Base-by-base conservation (phyloP, 306 rosid genomes). In the Pachyrhizus erosus region DNA sequence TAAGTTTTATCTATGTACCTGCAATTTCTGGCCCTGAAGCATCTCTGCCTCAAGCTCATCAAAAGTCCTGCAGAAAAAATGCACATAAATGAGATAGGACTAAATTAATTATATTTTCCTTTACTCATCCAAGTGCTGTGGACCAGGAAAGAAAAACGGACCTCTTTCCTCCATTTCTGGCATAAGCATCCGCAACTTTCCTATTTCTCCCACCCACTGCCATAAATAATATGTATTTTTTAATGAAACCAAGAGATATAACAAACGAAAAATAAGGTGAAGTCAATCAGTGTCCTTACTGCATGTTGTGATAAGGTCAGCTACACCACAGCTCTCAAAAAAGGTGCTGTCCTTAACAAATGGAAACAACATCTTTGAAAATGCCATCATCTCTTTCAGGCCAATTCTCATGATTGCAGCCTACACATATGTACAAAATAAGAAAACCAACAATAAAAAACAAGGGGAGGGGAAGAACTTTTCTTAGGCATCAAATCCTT, bases 371-470 rank as follows among this genome's bases (percentile, higher is more conserved):
- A 92, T 79, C 86, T 96, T 92, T 80, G 98, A 96, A 79, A 96
- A 92, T 21, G 93, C 91, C 92, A 87, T 96, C 98, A 96, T 92
- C 76, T 96, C 99, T 69, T 89, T 90, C 12, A 96, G 91, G 81
- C 99, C 99, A 65, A 93, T 89, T 89, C 99, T 87, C 99, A 96
- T 93, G 75, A 96, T 93, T 64, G 99, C 99, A 83, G 98, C 99
- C 98, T 96, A 83, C 8, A 58, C 27, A 24, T 11, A 24, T 57
- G 31, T 48, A 60, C 7, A 66, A 33, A 62, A 61, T 68, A 68
- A 39, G 73, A 39, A 68, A 68, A 40, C 33, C 73, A 84, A 70
- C 73, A 83, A 70, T 12, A 55, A 76, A 58, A 37, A 23, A 23
- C 31, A 27, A 60, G 4, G 77, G 7, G 48, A 51, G 49, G 49